phyloP scores from a whole-genome alignment of 495 filamentous ascomycete genomes.

The Durotheca rogersii region DNA sequence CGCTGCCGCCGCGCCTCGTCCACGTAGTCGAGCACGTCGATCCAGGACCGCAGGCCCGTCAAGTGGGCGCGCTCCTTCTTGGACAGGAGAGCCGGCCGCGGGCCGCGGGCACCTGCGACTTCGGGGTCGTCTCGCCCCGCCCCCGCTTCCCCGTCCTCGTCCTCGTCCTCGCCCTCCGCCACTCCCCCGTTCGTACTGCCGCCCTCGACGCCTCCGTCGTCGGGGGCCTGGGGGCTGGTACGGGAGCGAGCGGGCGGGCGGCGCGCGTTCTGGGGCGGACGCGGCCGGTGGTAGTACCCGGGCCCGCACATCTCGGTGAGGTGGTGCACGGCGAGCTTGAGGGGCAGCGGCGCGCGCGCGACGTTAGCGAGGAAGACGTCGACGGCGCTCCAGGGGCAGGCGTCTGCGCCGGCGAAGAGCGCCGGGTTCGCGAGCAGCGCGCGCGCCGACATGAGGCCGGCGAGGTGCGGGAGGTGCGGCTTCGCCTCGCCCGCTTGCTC shows the following conservation, averaged over 20 bases:
- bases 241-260: too few species aligned
- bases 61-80: constrained; percentile 54
- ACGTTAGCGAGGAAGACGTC: constrained; percentile 57
- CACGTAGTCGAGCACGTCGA: constrained; percentile 62
- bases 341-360: constrained; percentile 55
- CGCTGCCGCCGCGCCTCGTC: constrained; percentile 47
- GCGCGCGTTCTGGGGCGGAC: constrained; percentile 40
- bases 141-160: too few species aligned
- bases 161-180: too few species aligned
- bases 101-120: too few species aligned
- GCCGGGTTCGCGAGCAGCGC: constrained; percentile 63
- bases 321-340: constrained; percentile 62
- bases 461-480: constrained; percentile 38
- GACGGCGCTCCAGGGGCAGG: constrained; percentile 61
- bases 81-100: constrained; percentile 45
- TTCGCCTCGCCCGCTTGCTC: too few species aligned
- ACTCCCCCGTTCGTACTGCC: too few species aligned
- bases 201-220: too few species aligned
- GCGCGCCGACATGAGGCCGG: constrained; percentile 65
- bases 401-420: constrained; percentile 55
- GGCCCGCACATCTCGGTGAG: constrained; percentile 61
- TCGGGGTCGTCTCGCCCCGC: too few species aligned
- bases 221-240: too few species aligned
- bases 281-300: constrained; percentile 48
- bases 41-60: constrained; percentile 52